Conservation (phyloP, 371 early-diverging fungal genomes). For the Rozella allomycis region DNA sequence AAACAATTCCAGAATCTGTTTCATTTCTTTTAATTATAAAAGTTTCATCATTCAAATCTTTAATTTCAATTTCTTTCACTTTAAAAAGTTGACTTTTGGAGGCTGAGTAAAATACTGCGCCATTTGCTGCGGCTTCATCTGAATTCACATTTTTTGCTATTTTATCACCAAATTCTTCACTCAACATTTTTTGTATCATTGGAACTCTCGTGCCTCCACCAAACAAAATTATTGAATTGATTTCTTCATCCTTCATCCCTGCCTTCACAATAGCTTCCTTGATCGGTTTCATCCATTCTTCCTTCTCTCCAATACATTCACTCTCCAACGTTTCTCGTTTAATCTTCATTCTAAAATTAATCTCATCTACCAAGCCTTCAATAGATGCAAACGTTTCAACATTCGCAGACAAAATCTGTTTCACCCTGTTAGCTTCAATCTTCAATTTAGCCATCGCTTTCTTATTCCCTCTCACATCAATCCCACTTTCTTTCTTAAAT, state of each 20-base stretch:
- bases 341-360: constrained; percentile 54
- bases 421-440: constrained; percentile 79
- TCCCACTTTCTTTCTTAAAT: constrained; percentile 30
- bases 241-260: constrained; percentile 41
- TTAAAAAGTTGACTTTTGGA: constrained; percentile 61
- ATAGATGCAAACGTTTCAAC: constrained; percentile 57
- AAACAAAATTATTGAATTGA: constrained; percentile 70
- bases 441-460: constrained; percentile 68
- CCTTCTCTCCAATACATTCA: constrained; percentile 45
- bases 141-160: constrained; percentile 79
- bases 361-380: constrained; percentile 63
- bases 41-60: constrained; percentile 55
- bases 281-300: too few species aligned
- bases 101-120: constrained; percentile 77
- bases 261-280: constrained; percentile 54
- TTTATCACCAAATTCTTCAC: constrained; percentile 51
- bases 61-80: constrained; percentile 58
- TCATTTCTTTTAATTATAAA: too few species aligned
- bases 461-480: constrained; percentile 11
- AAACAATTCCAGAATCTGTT: too few species aligned
- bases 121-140: constrained; percentile 88
- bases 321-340: constrained; percentile 55
- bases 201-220: constrained; percentile 86
- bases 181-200: constrained; percentile 43
- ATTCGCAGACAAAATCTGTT: constrained; percentile 86